Percentiles rank a stretch among this genome's conserved stretches.
phyloP scores from a whole-genome alignment of 805 yeast species.

The Hanseniaspora lindneri region DNA sequence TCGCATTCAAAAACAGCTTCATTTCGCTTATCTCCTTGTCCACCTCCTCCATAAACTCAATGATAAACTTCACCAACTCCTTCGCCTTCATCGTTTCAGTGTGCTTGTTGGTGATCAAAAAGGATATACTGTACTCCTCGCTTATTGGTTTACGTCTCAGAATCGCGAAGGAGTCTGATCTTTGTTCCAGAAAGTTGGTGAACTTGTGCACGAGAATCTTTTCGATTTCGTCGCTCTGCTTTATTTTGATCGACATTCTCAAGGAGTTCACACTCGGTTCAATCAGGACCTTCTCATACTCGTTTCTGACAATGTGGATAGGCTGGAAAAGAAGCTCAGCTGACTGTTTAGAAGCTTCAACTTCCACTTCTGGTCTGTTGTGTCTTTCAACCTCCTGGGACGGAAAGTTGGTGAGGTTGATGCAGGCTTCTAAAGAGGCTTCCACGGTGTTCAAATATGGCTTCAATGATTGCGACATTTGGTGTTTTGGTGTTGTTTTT shows the following conservation, averaged over 20 bases:
- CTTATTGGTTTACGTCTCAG: constrained; percentile 81
- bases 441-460: constrained; percentile 93
- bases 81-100: constrained; percentile 92
- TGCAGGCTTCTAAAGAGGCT: constrained; percentile 81
- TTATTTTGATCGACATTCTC: constrained; percentile 80
- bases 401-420: constrained; percentile 84
- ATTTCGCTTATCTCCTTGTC: constrained; percentile 97
- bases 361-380: constrained; percentile 92
- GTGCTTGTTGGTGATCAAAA: constrained; percentile 84
- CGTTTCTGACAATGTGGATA: constrained; percentile 82
- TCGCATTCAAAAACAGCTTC: constrained; percentile 90
- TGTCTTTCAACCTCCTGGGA: constrained; percentile 95
- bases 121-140: constrained; percentile 79
- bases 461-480: constrained; percentile 86
- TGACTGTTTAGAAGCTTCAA: constrained; percentile 68
- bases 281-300: constrained; percentile 80
- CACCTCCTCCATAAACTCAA: constrained; percentile 98
- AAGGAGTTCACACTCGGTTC: constrained; percentile 91
- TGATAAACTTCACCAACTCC: constrained; percentile 89
- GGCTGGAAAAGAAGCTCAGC: constrained; percentile 80
- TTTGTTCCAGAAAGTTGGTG: constrained; percentile 81
- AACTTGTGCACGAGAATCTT: constrained; percentile 87
- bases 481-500: not conserved
- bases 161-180: constrained; percentile 90
- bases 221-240: constrained; percentile 96